Evolutionary conservation across 768 basidiomycete species (phyloP).

Genomic region (Russula emetica): DNA sequence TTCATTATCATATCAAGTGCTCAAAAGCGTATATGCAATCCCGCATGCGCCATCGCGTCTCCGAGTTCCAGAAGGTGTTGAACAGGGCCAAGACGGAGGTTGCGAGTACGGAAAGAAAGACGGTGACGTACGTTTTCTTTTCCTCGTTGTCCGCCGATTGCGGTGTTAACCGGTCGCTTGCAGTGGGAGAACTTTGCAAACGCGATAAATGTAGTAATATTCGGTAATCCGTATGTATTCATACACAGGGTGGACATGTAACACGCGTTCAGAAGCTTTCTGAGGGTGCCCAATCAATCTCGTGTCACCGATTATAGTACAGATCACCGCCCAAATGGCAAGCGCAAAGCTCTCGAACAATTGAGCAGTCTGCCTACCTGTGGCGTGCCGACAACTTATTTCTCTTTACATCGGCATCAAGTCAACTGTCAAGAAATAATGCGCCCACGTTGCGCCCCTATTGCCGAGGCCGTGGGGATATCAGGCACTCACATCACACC

Average conservation of each 20-base stretch:
- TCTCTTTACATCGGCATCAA: not conserved
- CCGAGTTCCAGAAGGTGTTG: conserved; percentile 93
- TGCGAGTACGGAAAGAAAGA: conserved; percentile 79
- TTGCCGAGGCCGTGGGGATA: not conserved
- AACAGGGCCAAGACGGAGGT: conserved; percentile 95
- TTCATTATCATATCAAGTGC: conserved; percentile 99
- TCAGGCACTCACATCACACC: not conserved
- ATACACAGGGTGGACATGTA: conserved; percentile 2
- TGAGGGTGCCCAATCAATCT: not conserved
- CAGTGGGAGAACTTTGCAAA: conserved; percentile 28
- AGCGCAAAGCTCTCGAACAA: not conserved
- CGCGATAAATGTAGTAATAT: conserved; percentile 25
- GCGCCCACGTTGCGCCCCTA: not conserved
- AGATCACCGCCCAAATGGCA: not conserved
- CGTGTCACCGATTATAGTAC: not conserved
- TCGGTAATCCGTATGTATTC: conserved; percentile 22
- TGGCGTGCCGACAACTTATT: not conserved
- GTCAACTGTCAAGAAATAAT: not conserved
- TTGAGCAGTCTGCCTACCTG: not conserved
- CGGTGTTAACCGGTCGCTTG: conserved; percentile 1
- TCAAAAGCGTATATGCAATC: conserved; percentile 99
- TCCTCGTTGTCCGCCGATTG: not conserved
- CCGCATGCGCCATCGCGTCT: conserved; percentile 88
- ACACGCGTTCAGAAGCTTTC: conserved; percentile 3
- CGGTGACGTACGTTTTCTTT: conserved; percentile 64